These are phyloP conservation scores for Coemansia sp. DNA, from an alignment of 192 early-diverging fungal genomes.

Conservation along the genomic window DNA sequence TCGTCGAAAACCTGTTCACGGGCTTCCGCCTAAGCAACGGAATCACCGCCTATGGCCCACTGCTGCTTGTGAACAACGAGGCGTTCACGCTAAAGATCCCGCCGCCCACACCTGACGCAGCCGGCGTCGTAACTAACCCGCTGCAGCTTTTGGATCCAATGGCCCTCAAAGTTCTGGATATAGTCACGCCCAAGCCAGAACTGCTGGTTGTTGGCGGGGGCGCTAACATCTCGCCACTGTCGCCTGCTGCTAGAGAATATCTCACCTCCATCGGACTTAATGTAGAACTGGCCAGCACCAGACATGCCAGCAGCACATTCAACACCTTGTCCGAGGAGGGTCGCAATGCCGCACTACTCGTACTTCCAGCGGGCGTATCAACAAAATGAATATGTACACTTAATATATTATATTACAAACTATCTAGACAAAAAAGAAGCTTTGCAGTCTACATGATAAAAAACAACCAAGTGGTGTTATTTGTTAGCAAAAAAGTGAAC, in stretches of 20 bases:
- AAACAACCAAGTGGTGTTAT: not conserved
- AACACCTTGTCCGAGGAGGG: constrained; percentile 45
- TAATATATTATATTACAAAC: not conserved
- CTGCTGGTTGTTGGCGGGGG: constrained; percentile 51
- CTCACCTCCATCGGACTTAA: constrained; percentile 44
- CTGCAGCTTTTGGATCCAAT: constrained; percentile 21
- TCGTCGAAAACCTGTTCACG: constrained; percentile 31
- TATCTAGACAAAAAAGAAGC: not conserved
- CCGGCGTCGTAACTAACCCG: constrained; percentile 28
- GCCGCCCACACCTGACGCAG: constrained; percentile 20
- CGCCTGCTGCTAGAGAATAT: constrained; percentile 21
- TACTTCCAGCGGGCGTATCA: constrained; percentile 35
- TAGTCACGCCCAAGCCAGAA: constrained; percentile 47
- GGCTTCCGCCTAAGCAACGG: constrained; percentile 45
- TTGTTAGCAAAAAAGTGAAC: not conserved
- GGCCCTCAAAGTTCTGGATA: constrained; percentile 26
- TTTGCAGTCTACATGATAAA: not conserved
- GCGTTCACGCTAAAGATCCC: constrained; percentile 46
- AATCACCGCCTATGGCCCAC: constrained; percentile 26
- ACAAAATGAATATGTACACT: constrained; percentile 2
- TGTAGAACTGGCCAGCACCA: constrained; percentile 40
- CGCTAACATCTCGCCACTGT: constrained; percentile 21
- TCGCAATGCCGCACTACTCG: constrained; percentile 38
- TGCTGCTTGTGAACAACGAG: constrained; percentile 51
- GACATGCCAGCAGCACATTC: constrained; percentile 42